These are phyloP conservation scores for Neurospora sp. DNA, from an alignment of 2,329 filamentous ascomycete genomes.

Conservation along the genomic window DNA sequence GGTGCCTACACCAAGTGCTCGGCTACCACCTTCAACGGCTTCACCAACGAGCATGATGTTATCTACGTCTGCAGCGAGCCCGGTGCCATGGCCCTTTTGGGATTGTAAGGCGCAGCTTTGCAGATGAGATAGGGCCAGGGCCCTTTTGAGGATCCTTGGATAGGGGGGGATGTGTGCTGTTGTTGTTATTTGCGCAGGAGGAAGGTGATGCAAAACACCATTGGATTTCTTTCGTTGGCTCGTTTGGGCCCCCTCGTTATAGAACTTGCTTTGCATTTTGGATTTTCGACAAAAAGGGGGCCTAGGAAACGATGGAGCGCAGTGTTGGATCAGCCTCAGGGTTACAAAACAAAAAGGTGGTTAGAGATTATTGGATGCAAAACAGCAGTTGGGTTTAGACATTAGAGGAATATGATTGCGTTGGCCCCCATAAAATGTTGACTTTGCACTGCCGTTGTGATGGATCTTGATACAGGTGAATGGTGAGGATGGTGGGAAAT, in stretches of 20 bases:
- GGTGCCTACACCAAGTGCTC: conserved; percentile 98
- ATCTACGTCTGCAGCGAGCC: conserved; percentile 93
- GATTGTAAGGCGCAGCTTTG: conserved; percentile 10
- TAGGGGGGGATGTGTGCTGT: neutral
- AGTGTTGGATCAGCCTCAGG: neutral
- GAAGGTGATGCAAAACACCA: neutral
- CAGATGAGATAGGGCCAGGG: neutral
- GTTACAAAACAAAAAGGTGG: neutral
- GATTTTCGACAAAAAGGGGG: neutral
- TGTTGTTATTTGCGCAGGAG: neutral
- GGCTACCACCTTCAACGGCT: conserved; percentile 95
- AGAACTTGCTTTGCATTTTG: neutral
- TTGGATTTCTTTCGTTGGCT: neutral
- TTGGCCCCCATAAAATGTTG: neutral
- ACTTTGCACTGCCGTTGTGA: neutral
- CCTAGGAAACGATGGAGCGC: neutral
- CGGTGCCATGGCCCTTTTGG: conserved; percentile 66
- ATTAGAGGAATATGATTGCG: neutral
- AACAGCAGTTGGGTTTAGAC: neutral
- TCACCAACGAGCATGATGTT: conserved; percentile 83
- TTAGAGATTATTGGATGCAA: neutral
- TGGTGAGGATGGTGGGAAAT: neutral
- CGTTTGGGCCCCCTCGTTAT: neutral
- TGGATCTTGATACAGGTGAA: neutral
- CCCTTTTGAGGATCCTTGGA: neutral